Evolutionary conservation across 169 alveolate species (phyloP).

Genomic region (Hepatocystis sp.): DNA sequence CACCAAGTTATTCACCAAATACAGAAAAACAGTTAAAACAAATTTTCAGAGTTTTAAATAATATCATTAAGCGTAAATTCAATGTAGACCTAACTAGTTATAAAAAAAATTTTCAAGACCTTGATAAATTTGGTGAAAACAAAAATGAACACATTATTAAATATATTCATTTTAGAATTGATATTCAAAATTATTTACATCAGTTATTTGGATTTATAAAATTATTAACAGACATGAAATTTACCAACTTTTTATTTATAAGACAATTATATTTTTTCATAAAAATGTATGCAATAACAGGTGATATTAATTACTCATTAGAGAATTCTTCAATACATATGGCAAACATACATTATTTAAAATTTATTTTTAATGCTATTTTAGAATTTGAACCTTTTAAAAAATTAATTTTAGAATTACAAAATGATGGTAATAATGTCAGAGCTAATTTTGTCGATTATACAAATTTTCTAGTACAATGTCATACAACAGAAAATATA

Average conservation of each 20-base stretch:
- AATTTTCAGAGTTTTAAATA: slow-evolving; percentile 15
- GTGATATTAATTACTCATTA: slow-evolving; percentile 44
- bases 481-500: slow-evolving; percentile 23
- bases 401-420: slow-evolving; percentile 15
- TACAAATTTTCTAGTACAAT: slow-evolving; percentile 31
- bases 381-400: slow-evolving; percentile 57
- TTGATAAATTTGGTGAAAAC: neutral
- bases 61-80: slow-evolving; percentile 25
- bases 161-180: neutral
- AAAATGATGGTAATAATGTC: slow-evolving; percentile 3
- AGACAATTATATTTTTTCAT: slow-evolving; percentile 52
- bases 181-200: slow-evolving; percentile 16
- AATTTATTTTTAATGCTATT: slow-evolving; percentile 53
- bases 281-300: slow-evolving; percentile 53
- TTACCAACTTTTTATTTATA: slow-evolving; percentile 56
- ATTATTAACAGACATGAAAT: slow-evolving; percentile 69
- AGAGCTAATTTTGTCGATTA: slow-evolving; percentile 20
- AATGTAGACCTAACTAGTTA: slow-evolving; percentile 15
- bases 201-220: slow-evolving; percentile 68
- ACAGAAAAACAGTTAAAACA: slow-evolving; percentile 8
- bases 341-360: slow-evolving; percentile 39
- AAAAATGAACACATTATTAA: slow-evolving; percentile 23
- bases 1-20: slow-evolving; percentile 42
- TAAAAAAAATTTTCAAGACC: neutral
- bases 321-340: slow-evolving; percentile 21